Evolutionary conservation across 2,329 filamentous ascomycete genomes (phyloP), one percentile per base, ranked within the genome.

Genomic region (Aspergillus candidus): DNA sequence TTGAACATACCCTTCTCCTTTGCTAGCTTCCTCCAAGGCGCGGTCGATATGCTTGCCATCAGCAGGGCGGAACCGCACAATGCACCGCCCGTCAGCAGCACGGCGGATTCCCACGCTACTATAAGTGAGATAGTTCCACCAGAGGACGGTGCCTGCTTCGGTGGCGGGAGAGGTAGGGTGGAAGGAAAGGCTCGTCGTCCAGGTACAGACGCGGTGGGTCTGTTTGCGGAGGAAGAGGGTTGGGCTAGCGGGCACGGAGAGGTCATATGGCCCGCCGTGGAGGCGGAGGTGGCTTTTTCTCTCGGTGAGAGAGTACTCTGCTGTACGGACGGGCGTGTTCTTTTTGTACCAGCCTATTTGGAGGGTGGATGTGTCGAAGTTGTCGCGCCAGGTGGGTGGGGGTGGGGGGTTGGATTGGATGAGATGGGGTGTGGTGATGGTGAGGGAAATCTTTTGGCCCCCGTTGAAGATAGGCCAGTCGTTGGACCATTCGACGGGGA

Each of bases 221-320:
- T 81, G 77, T 45, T 80, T 80, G 7, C 77, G 68, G 2, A 80
- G 56, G 3, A 80, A 67, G 51, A 79, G 66, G 0, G 76, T 73
- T 0, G 77, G 75, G 14, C 69, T 70, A 13, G 73, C 70, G 0
- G 77, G 75, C 10, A 68, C 70, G 0, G 67, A 70, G 0, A 81
- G 66, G 4, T 69, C 68, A 47, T 76, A 80, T 7, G 74, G 73
- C 11, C 72, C 73, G 0, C 77, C 77, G 44, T 73, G 69, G 0
- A 81, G 55, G 4, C 74, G 70, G 1, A 80, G 60, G 38, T 63
- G 57, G 0, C 68, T 67, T 0, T 70, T 68, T 1, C 66, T 60
- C 31, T 73, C 71, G 0, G 60, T 67, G 22, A 80, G 60, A 1
- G 69, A 74, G 49, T 72, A 75, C 27, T 71, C 72, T 2, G 51